phyloP scores from a whole-genome alignment of 192 early-diverging fungal genomes.

The Gorgonomyces haynaldii region DNA sequence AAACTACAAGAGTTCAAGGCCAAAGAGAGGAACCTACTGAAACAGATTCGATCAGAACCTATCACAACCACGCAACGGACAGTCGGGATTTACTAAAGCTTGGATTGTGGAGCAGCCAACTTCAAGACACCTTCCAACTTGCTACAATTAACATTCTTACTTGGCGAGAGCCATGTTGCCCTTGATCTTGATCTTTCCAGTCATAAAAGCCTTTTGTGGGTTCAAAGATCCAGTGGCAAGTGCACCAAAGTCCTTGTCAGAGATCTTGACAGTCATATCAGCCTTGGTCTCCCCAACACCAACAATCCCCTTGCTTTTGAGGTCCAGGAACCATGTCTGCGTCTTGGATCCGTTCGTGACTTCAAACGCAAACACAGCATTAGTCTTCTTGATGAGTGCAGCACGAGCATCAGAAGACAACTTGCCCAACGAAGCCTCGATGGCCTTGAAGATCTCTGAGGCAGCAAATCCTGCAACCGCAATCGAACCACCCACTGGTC shows the following conservation, averaged over 20 bases:
- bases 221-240: conserved; percentile 76
- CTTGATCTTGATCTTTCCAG: conserved; percentile 74
- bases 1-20: no score
- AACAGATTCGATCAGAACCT: no score
- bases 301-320: conserved; percentile 60
- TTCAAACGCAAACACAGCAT: conserved; percentile 81
- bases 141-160: no score
- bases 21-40: no score
- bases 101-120: conserved; percentile 24
- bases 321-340: conserved; percentile 73
- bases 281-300: conserved; percentile 55
- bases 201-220: conserved; percentile 85
- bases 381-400: conserved; percentile 58
- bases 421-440: conserved; percentile 45
- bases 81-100: conserved; percentile 21
- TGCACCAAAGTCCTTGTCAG: conserved; percentile 72
- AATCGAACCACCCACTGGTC: not conserved
- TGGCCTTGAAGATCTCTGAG: conserved; percentile 59
- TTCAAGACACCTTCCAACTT: conserved; percentile 37
- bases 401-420: conserved; percentile 51
- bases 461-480: conserved; percentile 60
- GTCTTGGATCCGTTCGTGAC: conserved; percentile 61
- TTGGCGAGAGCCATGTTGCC: conserved; percentile 44
- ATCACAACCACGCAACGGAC: no score
- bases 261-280: conserved; percentile 59